Evolutionary conservation across 441 rosid species (phyloP).

Genomic region (Adansonia madagascariensis): DNA sequence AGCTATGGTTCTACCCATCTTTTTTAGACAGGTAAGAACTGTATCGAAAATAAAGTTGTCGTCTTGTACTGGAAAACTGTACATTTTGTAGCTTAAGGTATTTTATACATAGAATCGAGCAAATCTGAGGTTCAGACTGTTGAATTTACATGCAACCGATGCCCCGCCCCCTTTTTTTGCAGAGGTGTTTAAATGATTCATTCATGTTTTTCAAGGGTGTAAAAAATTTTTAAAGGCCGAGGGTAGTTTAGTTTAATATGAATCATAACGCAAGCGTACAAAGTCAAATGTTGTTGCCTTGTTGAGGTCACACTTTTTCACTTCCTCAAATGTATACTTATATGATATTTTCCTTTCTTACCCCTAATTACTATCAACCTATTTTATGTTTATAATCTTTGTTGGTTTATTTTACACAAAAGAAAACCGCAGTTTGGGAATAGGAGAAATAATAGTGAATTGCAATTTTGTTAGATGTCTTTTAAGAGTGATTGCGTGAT

Average conservation of each 20-base stretch:
- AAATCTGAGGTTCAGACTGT: constrained; percentile 46
- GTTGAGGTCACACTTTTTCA: constrained; percentile 38
- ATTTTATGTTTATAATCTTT: not conserved
- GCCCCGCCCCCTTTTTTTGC: constrained; percentile 25
- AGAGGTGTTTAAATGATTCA: constrained; percentile 38
- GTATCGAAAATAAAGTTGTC: constrained; percentile 51
- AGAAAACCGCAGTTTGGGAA: no score
- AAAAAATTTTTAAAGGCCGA: constrained; percentile 37
- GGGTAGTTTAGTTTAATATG: constrained; percentile 39
- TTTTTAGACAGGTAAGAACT: constrained; percentile 53
- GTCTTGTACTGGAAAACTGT: constrained; percentile 66
- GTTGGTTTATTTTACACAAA: not conserved
- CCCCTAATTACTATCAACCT: not conserved
- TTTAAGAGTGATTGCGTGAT: no score
- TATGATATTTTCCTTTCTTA: constrained; percentile 11
- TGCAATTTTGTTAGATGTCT: no score
- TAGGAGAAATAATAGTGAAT: no score
- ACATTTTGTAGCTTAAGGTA: constrained; percentile 71
- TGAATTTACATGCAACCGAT: constrained; percentile 34
- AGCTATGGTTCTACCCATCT: constrained; percentile 45
- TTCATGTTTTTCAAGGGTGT: constrained; percentile 48
- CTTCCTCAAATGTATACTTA: constrained; percentile 33
- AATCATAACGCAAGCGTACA: constrained; percentile 48
- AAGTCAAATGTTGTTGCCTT: constrained; percentile 38
- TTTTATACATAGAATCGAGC: constrained; percentile 56